phyloP scores from a whole-genome alignment of 2,329 filamentous ascomycete genomes.

The Alternaria panax region DNA sequence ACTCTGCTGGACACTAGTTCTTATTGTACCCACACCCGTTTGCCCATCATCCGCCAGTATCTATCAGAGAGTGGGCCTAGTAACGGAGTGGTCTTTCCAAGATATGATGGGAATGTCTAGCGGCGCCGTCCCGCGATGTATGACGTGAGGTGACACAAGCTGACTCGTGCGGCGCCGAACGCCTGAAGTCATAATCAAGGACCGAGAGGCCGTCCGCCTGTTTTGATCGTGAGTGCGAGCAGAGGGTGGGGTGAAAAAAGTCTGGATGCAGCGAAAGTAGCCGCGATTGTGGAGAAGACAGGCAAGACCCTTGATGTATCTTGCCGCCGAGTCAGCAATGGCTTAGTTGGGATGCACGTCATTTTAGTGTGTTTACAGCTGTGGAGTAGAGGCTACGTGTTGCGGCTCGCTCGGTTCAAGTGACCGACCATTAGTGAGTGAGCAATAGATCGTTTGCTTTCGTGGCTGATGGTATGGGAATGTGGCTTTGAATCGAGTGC shows the following conservation, averaged over 20 bases:
- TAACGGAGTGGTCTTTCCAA: not conserved
- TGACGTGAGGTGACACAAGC: not conserved
- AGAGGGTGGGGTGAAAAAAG: conserved; percentile 25
- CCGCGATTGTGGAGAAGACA: conserved; percentile 28
- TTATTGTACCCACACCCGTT: conserved; percentile 22
- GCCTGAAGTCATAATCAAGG: conserved; percentile 10
- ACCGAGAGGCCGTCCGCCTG: conserved; percentile 6
- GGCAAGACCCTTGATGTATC: conserved; percentile 22
- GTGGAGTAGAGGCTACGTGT: conserved; percentile 24
- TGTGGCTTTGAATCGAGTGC: not conserved
- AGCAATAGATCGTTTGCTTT: conserved; percentile 12
- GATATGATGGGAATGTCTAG: not conserved
- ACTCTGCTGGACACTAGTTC: conserved; percentile 20
- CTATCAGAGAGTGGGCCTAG: conserved; percentile 5
- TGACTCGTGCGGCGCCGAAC: conserved; percentile 14
- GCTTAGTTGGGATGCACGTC: conserved; percentile 32
- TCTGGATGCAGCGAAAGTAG: conserved; percentile 23
- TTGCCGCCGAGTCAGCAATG: conserved; percentile 17
- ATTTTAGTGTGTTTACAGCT: conserved; percentile 29
- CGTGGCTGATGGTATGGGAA: conserved; percentile 9
- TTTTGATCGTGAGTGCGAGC: conserved; percentile 8
- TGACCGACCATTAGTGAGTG: conserved; percentile 21
- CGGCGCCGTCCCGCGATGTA: not conserved
- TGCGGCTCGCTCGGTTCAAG: conserved; percentile 26
- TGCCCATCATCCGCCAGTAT: conserved; percentile 18